These are phyloP conservation scores for Trichoderma asperelloides DNA, from an alignment of 495 filamentous ascomycete species.

Conservation along the genomic window DNA sequence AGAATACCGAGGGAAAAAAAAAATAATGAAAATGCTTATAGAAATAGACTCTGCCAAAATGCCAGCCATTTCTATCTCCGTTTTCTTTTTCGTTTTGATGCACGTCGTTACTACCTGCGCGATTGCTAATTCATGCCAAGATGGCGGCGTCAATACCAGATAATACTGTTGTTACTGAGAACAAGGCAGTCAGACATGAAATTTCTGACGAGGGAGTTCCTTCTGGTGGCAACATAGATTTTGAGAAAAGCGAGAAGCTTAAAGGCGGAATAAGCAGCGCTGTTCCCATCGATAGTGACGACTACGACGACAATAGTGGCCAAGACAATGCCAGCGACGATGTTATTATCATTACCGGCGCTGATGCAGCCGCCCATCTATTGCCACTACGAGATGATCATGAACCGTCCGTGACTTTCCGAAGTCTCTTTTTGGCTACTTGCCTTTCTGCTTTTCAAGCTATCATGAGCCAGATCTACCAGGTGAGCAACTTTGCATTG, in stretches of 20 bases:
- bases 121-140: not conserved
- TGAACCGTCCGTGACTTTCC: slow-evolving; percentile 15
- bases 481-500: slow-evolving; percentile 15
- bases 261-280: slow-evolving; percentile 8
- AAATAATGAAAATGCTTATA: not conserved
- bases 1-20: not conserved
- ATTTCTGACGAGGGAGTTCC: not conserved
- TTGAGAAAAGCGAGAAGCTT: not conserved
- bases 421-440: slow-evolving; percentile 32
- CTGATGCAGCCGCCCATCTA: not conserved
- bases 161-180: not conserved
- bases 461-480: slow-evolving; percentile 41
- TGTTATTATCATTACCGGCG: not conserved
- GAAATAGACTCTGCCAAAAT: not conserved
- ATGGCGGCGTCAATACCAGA: not conserved
- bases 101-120: not conserved
- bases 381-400: slow-evolving; percentile 14
- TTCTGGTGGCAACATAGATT: not conserved
- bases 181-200: not conserved
- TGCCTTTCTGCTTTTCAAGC: slow-evolving; percentile 37
- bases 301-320: slow-evolving; percentile 11
- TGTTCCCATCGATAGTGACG: slow-evolving; percentile 10
- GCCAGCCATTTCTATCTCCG: not conserved
- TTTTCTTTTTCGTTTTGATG: not conserved
- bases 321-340: not conserved